phyloP scores from a whole-genome alignment of 768 basidiomycete genomes.

The Leucocoprinus birnbaumii region DNA sequence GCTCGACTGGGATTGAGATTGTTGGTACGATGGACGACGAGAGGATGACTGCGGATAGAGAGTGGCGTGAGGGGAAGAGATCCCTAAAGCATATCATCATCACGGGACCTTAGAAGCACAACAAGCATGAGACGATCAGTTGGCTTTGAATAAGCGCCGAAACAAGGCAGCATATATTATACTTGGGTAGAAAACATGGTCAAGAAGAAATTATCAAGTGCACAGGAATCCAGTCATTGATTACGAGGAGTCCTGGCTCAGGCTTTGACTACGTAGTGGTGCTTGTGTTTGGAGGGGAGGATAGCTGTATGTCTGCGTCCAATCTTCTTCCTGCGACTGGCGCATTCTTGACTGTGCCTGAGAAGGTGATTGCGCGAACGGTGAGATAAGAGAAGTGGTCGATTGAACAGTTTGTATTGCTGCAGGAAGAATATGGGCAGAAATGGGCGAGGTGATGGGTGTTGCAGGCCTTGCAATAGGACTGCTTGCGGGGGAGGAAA shows the following conservation, averaged over 20 bases:
- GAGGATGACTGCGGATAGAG: neutral
- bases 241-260: slow-evolving; percentile 21
- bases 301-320: slow-evolving; percentile 16
- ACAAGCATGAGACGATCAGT: no score
- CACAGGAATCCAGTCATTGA: neutral
- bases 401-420: neutral
- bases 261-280: slow-evolving; percentile 47
- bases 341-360: neutral
- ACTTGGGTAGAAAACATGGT: neutral
- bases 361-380: neutral
- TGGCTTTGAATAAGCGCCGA: neutral
- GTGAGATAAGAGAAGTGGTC: neutral
- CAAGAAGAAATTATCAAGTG: neutral
- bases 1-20: slow-evolving; percentile 5
- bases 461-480: neutral
- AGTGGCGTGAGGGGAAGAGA: neutral
- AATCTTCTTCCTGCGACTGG: neutral
- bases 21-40: slow-evolving; percentile 8
- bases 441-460: neutral
- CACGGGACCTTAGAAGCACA: neutral
- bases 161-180: neutral
- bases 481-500: neutral
- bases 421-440: neutral
- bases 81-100: neutral
- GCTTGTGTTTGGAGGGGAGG: slow-evolving; percentile 50